phyloP scores from a whole-genome alignment of 164 flowering plant species.

The Macadamia tetraphylla region DNA sequence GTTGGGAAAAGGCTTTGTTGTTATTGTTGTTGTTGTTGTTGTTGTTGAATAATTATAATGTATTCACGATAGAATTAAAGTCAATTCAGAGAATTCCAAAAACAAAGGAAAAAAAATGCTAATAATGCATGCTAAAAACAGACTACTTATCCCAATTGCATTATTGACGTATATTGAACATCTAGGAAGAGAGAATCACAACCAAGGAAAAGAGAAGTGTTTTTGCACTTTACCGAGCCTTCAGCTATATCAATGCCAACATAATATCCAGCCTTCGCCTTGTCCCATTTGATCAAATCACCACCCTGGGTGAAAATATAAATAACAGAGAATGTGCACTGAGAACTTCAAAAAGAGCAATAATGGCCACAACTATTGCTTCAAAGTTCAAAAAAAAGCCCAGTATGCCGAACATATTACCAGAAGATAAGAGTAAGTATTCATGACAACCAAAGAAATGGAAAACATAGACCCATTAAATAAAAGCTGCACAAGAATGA shows the following conservation, averaged over 20 bases:
- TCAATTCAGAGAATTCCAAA: not conserved
- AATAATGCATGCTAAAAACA: not conserved
- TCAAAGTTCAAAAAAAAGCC: not conserved
- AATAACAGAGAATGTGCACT: not conserved
- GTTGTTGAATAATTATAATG: too few relatives aligned
- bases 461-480: not conserved
- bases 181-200: constrained; percentile 1
- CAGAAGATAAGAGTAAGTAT: too few relatives aligned
- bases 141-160: not conserved
- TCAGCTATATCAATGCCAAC: constrained; percentile 80
- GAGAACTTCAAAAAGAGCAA: not conserved
- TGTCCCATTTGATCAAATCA: constrained; percentile 86
- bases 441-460: not conserved
- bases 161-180: not conserved
- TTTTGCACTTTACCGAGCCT: constrained; percentile 62
- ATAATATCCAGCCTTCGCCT: constrained; percentile 71
- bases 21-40: too few relatives aligned
- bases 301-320: constrained; percentile 46
- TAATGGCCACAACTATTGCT: not conserved
- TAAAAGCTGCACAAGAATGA: not conserved
- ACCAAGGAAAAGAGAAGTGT: not conserved
- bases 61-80: too few relatives aligned
- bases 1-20: too few relatives aligned
- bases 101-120: not conserved
- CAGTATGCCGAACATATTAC: too few relatives aligned